Base-by-base conservation (phyloP, 2,329 filamentous ascomycete species). In the Arthroderma uncinatum region DNA sequence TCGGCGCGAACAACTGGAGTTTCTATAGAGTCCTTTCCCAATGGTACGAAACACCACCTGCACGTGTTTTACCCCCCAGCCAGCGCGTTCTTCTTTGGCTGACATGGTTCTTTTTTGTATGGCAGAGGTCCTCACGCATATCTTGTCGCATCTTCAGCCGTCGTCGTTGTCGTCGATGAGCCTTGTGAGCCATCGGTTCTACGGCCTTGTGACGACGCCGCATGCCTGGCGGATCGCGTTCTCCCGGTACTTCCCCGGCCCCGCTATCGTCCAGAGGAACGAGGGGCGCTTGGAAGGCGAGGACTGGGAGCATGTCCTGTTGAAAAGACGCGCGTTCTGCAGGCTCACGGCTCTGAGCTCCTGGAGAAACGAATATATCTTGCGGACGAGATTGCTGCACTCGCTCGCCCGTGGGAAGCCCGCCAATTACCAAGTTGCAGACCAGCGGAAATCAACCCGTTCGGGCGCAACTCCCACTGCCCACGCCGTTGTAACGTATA, bases 191-290 rank as follows among this genome's bases (percentile, higher is more conserved):
- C 88, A 84, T 66, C 86, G 88, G 56, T 94, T 97, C 68, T 88
- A 95, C 70, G 79, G 80, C 55, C 78, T 97, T 40, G 86, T 97
- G 57, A 95, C 89, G 3, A 92, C 88, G 1, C 89, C 91, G 14
- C 89, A 96, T 73, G 90, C 90, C 6, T 97, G 92, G 92, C 84
- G 89, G 61, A 87, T 90, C 68, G 92, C 91, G 4, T 97, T 97
- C 68, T 81, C 89, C 64, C 89, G 91, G 61, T 92, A 85, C 73
- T 98, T 97, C 64, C 89, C 89, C 0, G 90, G 87, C 1, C 82
- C 86, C 23, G 81, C 85, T 66, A 78, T 78, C 4, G 67, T 84
- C 50, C 69, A 74, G 40, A 67, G 73, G 57, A 68, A 69, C 37
- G 66, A 65, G 12, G 70, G 71, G 19, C 65, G 72, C 1, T 73